These are phyloP conservation scores for Ramularia collo-cygni DNA, from an alignment of 2,329 filamentous ascomycete species.

Conservation along the genomic window DNA sequence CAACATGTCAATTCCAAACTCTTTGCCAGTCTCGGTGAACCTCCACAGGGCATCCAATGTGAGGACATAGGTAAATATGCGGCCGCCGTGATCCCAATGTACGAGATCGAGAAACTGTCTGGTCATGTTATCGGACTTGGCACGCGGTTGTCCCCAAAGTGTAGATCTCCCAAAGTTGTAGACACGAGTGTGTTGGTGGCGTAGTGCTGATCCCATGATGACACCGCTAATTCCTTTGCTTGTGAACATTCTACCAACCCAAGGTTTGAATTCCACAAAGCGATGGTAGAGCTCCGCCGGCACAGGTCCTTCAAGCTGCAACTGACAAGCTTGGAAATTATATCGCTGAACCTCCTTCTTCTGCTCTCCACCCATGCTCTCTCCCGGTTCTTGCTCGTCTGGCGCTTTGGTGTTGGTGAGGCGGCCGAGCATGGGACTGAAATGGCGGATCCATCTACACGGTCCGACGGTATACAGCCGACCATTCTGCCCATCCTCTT, in stretches of 20 bases:
- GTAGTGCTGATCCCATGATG: constrained; percentile 75
- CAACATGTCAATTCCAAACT: constrained; percentile 87
- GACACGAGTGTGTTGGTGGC: constrained; percentile 81
- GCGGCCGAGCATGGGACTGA: constrained; percentile 80
- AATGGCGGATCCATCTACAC: constrained; percentile 71
- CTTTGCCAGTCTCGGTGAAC: constrained; percentile 92
- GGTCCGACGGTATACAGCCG: constrained; percentile 75
- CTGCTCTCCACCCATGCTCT: constrained; percentile 16
- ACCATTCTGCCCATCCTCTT: constrained; percentile 52
- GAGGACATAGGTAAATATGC: constrained; percentile 86
- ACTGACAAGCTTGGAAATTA: constrained; percentile 87
- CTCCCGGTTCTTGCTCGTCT: constrained; percentile 33
- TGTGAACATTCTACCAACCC: constrained; percentile 84
- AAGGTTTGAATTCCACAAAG: constrained; percentile 86
- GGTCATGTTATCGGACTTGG: constrained; percentile 63
- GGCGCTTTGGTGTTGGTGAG: constrained; percentile 60
- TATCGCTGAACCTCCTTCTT: constrained; percentile 54
- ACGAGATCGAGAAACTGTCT: constrained; percentile 77
- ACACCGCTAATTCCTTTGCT: constrained; percentile 69
- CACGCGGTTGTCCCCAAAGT: constrained; percentile 52
- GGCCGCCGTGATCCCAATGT: constrained; percentile 77
- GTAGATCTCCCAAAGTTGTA: constrained; percentile 83
- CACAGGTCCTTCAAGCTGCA: constrained; percentile 79
- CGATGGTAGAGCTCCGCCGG: constrained; percentile 78
- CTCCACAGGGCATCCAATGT: constrained; percentile 80